These are phyloP conservation scores for Chlamydomonas sp. DNA, from an alignment of 139 green algal genomes.

Conservation along the genomic window DNA sequence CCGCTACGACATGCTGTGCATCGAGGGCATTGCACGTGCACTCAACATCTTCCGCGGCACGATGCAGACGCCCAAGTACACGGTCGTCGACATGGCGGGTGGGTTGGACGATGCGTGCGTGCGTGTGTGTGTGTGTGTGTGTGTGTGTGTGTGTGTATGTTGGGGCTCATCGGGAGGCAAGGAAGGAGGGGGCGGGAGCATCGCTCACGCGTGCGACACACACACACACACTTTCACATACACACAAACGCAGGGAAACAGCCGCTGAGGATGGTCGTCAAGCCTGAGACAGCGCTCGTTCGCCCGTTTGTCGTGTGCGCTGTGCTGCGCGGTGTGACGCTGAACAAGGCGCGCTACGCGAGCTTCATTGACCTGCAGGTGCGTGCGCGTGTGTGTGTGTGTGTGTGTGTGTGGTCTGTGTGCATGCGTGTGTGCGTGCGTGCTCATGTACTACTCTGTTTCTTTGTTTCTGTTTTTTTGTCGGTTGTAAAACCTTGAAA, in stretches of 20 bases:
- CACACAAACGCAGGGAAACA: slow-evolving; percentile 40
- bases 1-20: slow-evolving; percentile 98
- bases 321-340: slow-evolving; percentile 81
- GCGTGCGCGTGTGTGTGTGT: too few relatives aligned
- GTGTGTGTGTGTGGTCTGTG: too few relatives aligned
- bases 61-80: slow-evolving; percentile 58
- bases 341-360: slow-evolving; percentile 80
- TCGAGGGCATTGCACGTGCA: slow-evolving; percentile 92
- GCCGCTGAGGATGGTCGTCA: slow-evolving; percentile 61
- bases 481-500: too few relatives aligned
- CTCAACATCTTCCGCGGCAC: slow-evolving; percentile 91
- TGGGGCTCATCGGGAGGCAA: too few relatives aligned
- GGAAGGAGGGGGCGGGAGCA: too few relatives aligned
- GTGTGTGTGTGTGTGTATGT: too few relatives aligned
- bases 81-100: slow-evolving; percentile 66
- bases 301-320: slow-evolving; percentile 93
- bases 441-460: too few relatives aligned
- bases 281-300: slow-evolving; percentile 86
- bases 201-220: too few relatives aligned
- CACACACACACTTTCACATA: neutral
- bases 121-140: neutral
- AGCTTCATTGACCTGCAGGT: slow-evolving; percentile 97
- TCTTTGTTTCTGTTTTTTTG: too few relatives aligned
- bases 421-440: too few relatives aligned
- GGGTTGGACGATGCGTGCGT: neutral